Base-by-base conservation (phyloP, 176 grass and related monocot species). In the Oryza glaberrima region DNA sequence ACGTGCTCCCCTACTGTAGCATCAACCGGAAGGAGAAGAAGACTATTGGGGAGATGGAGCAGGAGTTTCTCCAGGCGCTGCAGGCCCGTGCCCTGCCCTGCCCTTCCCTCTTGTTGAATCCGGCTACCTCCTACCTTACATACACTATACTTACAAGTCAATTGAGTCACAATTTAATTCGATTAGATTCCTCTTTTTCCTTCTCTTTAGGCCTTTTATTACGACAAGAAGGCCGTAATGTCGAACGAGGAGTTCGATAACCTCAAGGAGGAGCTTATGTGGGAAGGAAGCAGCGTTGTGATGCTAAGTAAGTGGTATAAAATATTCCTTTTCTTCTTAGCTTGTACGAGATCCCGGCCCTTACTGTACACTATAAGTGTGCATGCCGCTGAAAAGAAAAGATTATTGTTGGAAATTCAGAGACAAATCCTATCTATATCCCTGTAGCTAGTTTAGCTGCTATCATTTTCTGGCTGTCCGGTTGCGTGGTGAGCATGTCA, bases 181-280 rank as follows among this genome's bases (percentile, higher is more conserved):
- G 38, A 17, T 28, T 60, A 16, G 19, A 5, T 52, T 19, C 36
- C 7, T 45, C 7, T 45, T 69, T 35, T 49, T 32, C 30, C 32
- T 45, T n/a, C 1, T 28, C 36, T 49, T 15, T 76, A 97, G 92
- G 52, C 94, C 9, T 97, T 97, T 71, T 97, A 97, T 63, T 97
- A 94, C 35, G 94, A 97, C 15, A 80, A 86, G 83, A 92, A 41
- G 48, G 88, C 94, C 2, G 78, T 97, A 72, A 97, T 97, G 94
- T 97, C 94, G 6, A 97, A 97, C 66, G 94, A 97, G 73, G 94
- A 97, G 88, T 97, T 97, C 56, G 94, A 97, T 65, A 97, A 97
- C 79, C 94, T 94, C 20, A 97, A 97, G 76, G 92, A 97, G 90
- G 94, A 97, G 46, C 86, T 97, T 43, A 97, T 94, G 94, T 97